Conservation (phyloP, 768 basidiomycete genomes). For the Mycena vitilis region DNA sequence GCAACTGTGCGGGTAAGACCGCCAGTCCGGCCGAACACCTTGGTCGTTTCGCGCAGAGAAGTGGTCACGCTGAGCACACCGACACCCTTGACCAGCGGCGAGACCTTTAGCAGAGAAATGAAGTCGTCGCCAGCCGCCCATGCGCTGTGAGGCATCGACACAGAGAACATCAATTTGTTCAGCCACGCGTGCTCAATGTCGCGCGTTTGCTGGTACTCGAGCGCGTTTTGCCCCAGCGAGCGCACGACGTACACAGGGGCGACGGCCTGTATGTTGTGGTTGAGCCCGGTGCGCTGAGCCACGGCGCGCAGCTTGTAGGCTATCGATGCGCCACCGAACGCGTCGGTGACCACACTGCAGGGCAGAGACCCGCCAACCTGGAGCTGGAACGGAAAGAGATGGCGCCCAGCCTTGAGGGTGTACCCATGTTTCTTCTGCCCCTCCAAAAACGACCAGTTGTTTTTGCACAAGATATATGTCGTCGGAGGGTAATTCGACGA, state of each 20-base stretch:
- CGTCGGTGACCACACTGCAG: constrained; percentile 71
- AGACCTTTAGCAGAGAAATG: constrained; percentile 86
- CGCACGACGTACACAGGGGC: constrained; percentile 76
- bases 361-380: constrained; percentile 88
- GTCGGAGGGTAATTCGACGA: constrained; percentile 59
- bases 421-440: constrained; percentile 81
- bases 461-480: constrained; percentile 76
- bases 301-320: constrained; percentile 90
- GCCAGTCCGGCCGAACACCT: constrained; percentile 65
- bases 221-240: constrained; percentile 81
- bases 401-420: constrained; percentile 94
- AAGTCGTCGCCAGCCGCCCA: constrained; percentile 93
- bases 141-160: constrained; percentile 94
- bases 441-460: constrained; percentile 94
- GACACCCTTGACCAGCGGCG: constrained; percentile 88
- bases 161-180: constrained; percentile 94
- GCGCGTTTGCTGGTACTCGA: constrained; percentile 95
- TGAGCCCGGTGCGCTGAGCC: constrained; percentile 78
- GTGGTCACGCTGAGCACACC: constrained; percentile 78
- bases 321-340: constrained; percentile 72
- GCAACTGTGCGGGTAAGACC: constrained; percentile 67
- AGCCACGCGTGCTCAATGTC: constrained; percentile 98
- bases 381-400: constrained; percentile 92
- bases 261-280: constrained; percentile 70
- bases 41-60: constrained; percentile 80